Conservation (phyloP, 2,329 filamentous ascomycete genomes). For the Aspergillus cejpii region DNA sequence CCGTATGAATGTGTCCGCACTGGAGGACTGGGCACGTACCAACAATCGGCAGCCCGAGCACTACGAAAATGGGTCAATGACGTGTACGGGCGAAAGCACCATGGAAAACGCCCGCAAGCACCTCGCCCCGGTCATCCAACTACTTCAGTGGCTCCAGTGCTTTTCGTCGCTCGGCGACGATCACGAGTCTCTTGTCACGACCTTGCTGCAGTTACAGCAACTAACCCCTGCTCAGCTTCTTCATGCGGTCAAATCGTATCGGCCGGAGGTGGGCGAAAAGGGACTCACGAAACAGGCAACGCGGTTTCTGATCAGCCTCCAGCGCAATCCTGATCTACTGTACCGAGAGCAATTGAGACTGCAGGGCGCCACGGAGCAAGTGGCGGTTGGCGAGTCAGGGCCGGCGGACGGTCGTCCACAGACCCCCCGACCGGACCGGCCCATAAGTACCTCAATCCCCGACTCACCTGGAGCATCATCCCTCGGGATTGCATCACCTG, state of each 20-base stretch:
- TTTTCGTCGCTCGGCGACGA: constrained; percentile 93
- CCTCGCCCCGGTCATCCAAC: constrained; percentile 81
- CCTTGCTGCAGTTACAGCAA: constrained; percentile 78
- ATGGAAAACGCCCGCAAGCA: constrained; percentile 78
- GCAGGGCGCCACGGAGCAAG: constrained; percentile 23
- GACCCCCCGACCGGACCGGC: constrained; percentile 23
- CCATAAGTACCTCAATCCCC: constrained; percentile 7
- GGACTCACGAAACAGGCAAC: constrained; percentile 78
- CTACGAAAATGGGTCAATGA: constrained; percentile 86
- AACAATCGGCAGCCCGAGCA: constrained; percentile 95
- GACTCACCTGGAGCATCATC: constrained; percentile 19
- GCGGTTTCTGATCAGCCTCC: constrained; percentile 74
- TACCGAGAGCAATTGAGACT: constrained; percentile 32
- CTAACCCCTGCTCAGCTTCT: constrained; percentile 83
- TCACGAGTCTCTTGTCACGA: constrained; percentile 77
- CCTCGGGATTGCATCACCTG: constrained; percentile 17
- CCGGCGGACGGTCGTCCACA: constrained; percentile 22
- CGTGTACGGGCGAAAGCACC: constrained; percentile 75
- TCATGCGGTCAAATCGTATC: constrained; percentile 86
- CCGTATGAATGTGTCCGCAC: constrained; percentile 90
- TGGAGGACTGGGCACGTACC: constrained; percentile 90
- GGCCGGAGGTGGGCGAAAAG: constrained; percentile 92
- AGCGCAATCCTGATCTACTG: constrained; percentile 63
- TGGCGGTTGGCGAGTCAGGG: constrained; percentile 12
- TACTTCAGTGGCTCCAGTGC: constrained; percentile 95